phyloP scores from a whole-genome alignment of 2,329 filamentous ascomycete species.

The Tolypocladium endophyticum region DNA sequence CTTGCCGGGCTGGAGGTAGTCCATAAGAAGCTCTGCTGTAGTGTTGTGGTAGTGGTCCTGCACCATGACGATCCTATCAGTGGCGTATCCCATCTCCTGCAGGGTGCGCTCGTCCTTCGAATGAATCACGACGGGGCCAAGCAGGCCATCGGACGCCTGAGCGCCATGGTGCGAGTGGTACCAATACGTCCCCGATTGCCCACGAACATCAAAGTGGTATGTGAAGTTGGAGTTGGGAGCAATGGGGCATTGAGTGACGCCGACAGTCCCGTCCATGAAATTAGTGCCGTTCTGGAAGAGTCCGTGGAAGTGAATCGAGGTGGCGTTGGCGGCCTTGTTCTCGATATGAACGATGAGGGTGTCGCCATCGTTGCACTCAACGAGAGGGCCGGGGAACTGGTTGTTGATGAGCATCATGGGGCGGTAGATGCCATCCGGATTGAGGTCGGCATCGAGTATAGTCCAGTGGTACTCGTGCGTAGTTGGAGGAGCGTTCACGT shows the following conservation, averaged over 20 bases:
- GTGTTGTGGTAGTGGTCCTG: conserved; percentile 63
- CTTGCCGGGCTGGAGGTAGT: conserved; percentile 44
- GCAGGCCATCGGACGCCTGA: conserved; percentile 59
- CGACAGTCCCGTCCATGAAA: conserved; percentile 62
- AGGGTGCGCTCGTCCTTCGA: conserved; percentile 32
- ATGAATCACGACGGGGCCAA: conserved; percentile 57
- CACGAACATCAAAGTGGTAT: conserved; percentile 55
- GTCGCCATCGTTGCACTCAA: conserved; percentile 66
- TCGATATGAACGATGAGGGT: conserved; percentile 57
- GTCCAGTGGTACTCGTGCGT: conserved; percentile 51
- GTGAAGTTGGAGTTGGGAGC: conserved; percentile 50
- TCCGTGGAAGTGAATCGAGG: conserved; percentile 67
- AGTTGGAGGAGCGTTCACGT: conserved; percentile 35
- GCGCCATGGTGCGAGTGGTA: conserved; percentile 59
- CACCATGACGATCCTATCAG: conserved; percentile 55
- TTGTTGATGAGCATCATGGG: conserved; percentile 63
- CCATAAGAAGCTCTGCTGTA: conserved; percentile 36
- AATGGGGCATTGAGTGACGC: conserved; percentile 58
- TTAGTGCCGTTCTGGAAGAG: conserved; percentile 68
- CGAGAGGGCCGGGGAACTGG: conserved; percentile 61
- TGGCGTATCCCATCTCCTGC: conserved; percentile 17
- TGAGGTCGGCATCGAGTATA: conserved; percentile 44
- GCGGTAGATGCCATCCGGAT: conserved; percentile 48
- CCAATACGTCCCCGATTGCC: conserved; percentile 37
- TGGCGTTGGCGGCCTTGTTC: conserved; percentile 57